Evolutionary conservation across 1,139 yeast species (phyloP).

Genomic region (Hansenula sp.): DNA sequence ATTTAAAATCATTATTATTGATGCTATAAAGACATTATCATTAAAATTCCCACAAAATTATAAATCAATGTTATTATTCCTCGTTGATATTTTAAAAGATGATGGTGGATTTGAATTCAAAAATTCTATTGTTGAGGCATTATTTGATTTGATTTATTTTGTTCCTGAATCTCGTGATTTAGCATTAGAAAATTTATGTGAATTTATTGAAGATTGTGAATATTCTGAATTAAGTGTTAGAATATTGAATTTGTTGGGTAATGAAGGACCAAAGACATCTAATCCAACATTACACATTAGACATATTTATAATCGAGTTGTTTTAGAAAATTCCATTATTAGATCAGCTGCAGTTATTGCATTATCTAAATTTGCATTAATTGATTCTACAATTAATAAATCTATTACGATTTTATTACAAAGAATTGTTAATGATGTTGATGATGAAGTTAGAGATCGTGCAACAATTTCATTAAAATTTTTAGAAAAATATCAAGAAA

Average conservation of each 20-base stretch:
- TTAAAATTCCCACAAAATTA: slow-evolving; percentile 91
- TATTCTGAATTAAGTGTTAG: slow-evolving; percentile 90
- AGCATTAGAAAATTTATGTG: slow-evolving; percentile 88
- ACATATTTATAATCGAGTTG: slow-evolving; percentile 95
- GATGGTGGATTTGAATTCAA: slow-evolving; percentile 89
- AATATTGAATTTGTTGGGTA: slow-evolving; percentile 85
- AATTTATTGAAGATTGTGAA: slow-evolving; percentile 97
- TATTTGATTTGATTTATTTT: slow-evolving; percentile 84
- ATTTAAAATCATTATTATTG: slow-evolving; percentile 90
- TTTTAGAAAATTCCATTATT: slow-evolving; percentile 89
- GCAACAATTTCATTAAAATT: slow-evolving; percentile 83
- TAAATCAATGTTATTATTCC: slow-evolving; percentile 74
- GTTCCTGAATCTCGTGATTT: slow-evolving; percentile 84
- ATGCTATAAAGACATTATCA: slow-evolving; percentile 89
- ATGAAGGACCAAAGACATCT: slow-evolving; percentile 85
- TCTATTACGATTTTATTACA: slow-evolving; percentile 73
- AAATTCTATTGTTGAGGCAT: slow-evolving; percentile 85
- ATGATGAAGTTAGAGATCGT: slow-evolving; percentile 98
- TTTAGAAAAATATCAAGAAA: slow-evolving; percentile 45
- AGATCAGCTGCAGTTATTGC: slow-evolving; percentile 96
- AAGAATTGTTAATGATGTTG: slow-evolving; percentile 84
- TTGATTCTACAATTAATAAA: slow-evolving; percentile 60
- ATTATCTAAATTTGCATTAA: slow-evolving; percentile 83
- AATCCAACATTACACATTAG: slow-evolving; percentile 91
- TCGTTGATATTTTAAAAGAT: slow-evolving; percentile 81